Base-by-base conservation (phyloP, 306 rosid genomes). In the Acmispon strigosus region DNA sequence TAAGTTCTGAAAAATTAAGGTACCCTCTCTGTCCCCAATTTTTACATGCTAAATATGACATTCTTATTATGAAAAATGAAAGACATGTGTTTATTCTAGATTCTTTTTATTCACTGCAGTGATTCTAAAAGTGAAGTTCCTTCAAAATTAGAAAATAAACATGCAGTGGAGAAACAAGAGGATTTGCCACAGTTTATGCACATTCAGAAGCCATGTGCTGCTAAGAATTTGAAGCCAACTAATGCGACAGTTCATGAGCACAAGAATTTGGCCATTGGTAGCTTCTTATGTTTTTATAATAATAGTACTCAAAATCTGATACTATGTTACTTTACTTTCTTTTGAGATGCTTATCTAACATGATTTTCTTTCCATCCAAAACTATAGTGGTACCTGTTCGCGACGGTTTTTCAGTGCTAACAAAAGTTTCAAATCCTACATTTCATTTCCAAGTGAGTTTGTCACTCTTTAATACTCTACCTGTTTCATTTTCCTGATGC, bases 371-470 rank as follows among this genome's bases (percentile, higher is more conserved):
- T 73, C 36, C 51, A 44, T 76, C 10, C 17, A 60, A 24, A 65
- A 10, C 70, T 51, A 50, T 62, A 85, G 82, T 67, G 83, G 70
- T 79, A 50, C 91, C 95, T n/a, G 83, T 77, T 71, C 58, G 53
- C n/a, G 90, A 85, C 32, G 83, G 86, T 49, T 67, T 85, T 52
- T 84, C 90, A 16, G 72, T 79, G 16, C 77, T 83, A 51, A 80
- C 93, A 18, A 85, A 85, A 69, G 85, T 75, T 37, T 81, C 87
- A 62, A 88, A 82, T 68, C 80, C 92, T 50, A 70, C 85, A 54
- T 90, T 92, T 76, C 84, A 93, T 65, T 90, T 90, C 72, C 96
- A 90, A 84, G 96, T 88, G 70, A 70, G 79, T 69, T 56, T 56
- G 32, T 56, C 34, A 9, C 11, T 32, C 7, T 51, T 59, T 52